Evolutionary conservation across 148 eudicot species (phyloP), one percentile per base, ranked within the genome.

Genomic region (Silene conica): DNA sequence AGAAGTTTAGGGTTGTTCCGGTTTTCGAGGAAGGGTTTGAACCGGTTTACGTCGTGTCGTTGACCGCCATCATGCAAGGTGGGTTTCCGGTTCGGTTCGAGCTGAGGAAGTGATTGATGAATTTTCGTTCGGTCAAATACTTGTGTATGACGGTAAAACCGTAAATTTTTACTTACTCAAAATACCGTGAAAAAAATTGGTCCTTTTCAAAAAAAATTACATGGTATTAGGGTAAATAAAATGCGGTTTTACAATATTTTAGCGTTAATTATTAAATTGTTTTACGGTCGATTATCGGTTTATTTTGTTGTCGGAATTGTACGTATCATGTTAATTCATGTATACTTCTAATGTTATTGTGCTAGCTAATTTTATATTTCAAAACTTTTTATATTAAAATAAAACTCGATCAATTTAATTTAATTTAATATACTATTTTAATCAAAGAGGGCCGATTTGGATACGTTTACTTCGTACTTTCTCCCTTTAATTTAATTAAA

Each of bases 61-160:
- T 83, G 58, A 87, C 88, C 0, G 65, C 86, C 0, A 82, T 82
- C 57, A 87, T 87, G 91, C 60, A 80, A 63, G 91, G 82, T 59
- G 81, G 86, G 12, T 83, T 77, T 5, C 83, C 73, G 21, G 85
- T 83, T 18, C 69, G 82, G 74, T 34, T 82, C 45, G 77, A 79
- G 54, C 71, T 68, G 50, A 82, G 85, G 79, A 19, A 3, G 25
- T 13, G 15, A 19, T 6, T 21, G 28, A n/a, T n/a, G 28, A 26
- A 26, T n/a, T 56, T 56, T 22, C 25, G 26, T 62, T 60, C 10
- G 18, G 8, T 38, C 55, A 12, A 50, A 15, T 50, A 38, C 43
- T 15, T 2, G 55, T 50, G 14, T 50, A 50, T 3, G 55, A 50
- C 55, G 16, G 55, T 38, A 38, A 6, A 0, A 38, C 1, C 55